phyloP scores from a whole-genome alignment of 1,284 basidiomycete genomes.

The Cystobasidium pallidum region DNA sequence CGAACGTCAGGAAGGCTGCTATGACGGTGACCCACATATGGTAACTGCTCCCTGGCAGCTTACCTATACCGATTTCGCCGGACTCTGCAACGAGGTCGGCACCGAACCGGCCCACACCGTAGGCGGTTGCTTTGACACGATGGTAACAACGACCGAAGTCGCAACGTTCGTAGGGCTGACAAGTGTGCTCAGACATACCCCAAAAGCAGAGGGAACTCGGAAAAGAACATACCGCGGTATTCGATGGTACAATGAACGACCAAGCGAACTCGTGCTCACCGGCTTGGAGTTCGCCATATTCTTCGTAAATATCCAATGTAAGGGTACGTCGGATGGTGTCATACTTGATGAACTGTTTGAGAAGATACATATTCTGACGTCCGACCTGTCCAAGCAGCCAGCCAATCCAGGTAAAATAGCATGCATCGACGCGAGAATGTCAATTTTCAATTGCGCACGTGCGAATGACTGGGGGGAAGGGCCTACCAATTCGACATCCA shows the following conservation, averaged over 20 bases:
- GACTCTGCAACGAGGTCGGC: constrained; percentile 41
- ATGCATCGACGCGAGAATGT: constrained; percentile 3
- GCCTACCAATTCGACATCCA: constrained; percentile 42
- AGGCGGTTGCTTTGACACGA: constrained; percentile 31
- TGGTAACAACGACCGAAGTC: constrained; percentile 42
- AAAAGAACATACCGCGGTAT: constrained; percentile 35
- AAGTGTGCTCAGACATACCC: no score
- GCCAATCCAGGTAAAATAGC: not conserved
- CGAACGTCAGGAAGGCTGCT: not conserved
- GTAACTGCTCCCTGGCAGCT: not conserved
- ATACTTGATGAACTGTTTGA: constrained; percentile 40
- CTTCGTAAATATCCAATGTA: constrained; percentile 29
- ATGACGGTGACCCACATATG: not conserved
- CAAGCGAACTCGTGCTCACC: constrained; percentile 41
- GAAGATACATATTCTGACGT: constrained; percentile 42
- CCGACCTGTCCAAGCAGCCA: constrained; percentile 17
- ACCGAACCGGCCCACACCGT: constrained; percentile 25
- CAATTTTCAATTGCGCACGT: not conserved
- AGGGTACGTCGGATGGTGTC: constrained; percentile 33
- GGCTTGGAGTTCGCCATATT: constrained; percentile 33
- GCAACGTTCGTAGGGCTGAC: constrained; percentile 39
- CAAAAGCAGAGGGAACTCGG: no score
- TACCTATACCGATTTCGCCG: constrained; percentile 38
- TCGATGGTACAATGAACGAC: constrained; percentile 40
- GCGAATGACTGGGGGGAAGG: not conserved